Conservation (phyloP, 106 monocot genomes). For the Chionographis japonica region DNA sequence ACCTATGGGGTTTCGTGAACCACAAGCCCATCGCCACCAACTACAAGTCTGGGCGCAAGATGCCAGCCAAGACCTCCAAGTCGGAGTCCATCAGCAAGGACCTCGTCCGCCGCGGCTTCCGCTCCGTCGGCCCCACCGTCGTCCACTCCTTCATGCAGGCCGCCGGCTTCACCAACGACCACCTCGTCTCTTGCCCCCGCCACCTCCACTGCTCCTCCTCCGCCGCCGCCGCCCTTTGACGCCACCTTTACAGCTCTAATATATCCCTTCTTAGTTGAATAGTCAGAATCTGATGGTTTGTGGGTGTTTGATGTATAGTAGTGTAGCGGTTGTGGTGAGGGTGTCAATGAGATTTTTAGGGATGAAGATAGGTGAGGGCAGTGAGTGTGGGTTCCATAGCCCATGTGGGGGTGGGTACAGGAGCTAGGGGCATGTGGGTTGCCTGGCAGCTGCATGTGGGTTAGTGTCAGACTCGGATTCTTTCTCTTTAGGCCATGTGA, state of each 20-base stretch:
- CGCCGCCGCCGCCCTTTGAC: neutral
- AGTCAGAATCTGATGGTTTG: too few relatives aligned
- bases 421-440: too few relatives aligned
- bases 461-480: too few relatives aligned
- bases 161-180: constrained; percentile 84
- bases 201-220: constrained; percentile 41
- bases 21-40: constrained; percentile 55
- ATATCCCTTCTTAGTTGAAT: neutral
- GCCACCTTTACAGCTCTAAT: neutral
- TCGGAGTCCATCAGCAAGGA: constrained; percentile 92
- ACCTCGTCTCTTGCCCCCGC: constrained; percentile 71
- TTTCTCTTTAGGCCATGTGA: too few relatives aligned
- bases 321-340: too few relatives aligned
- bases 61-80: constrained; percentile 85
- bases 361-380: too few relatives aligned
- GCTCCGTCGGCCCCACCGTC: constrained; percentile 82
- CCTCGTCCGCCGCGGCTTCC: constrained; percentile 80
- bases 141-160: constrained; percentile 94
- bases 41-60: constrained; percentile 73
- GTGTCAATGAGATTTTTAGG: too few relatives aligned
- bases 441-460: too few relatives aligned
- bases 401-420: too few relatives aligned
- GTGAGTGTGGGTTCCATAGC: too few relatives aligned
- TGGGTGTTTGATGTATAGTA: too few relatives aligned
- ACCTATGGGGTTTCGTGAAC: constrained; percentile 83